These are phyloP conservation scores for Albugo candida DNA, from an alignment of 352 stramenopile genomes.

Conservation along the genomic window DNA sequence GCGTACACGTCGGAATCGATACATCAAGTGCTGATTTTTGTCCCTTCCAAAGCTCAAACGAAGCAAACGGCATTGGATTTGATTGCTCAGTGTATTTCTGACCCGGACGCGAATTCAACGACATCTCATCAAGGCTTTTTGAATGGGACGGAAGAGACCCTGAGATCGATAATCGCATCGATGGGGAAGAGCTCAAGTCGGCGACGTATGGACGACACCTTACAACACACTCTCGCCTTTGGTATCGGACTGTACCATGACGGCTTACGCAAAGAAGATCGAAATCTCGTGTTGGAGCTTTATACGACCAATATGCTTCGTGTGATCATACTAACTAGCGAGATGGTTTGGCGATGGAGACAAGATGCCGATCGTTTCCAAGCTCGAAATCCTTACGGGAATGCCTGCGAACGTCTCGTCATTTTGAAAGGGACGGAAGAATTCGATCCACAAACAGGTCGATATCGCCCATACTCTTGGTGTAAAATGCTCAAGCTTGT, in stretches of 20 bases:
- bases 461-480: constrained; percentile 96
- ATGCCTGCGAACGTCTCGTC: constrained; percentile 54
- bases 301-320: constrained; percentile 94
- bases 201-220: constrained; percentile 71
- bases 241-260: constrained; percentile 97
- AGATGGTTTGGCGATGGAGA: constrained; percentile 56
- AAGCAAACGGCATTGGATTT: constrained; percentile 94
- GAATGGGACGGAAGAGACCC: constrained; percentile 58
- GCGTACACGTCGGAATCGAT: constrained; percentile 46
- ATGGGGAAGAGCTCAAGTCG: constrained; percentile 70
- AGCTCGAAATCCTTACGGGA: background rate
- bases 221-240: constrained; percentile 94
- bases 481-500: constrained; percentile 99
- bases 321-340: constrained; percentile 85
- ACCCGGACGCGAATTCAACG: constrained; percentile 42
- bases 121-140: constrained; percentile 89
- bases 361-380: background rate
- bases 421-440: constrained; percentile 98
- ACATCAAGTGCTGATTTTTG: constrained; percentile 90
- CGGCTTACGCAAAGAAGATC: constrained; percentile 69
- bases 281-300: constrained; percentile 92
- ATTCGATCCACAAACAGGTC: constrained; percentile 83
- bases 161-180: constrained; percentile 8
- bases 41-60: constrained; percentile 95
- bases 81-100: constrained; percentile 79